Base-by-base conservation (phyloP, 2,329 filamentous ascomycete species). In the Lachnellula suecica region DNA sequence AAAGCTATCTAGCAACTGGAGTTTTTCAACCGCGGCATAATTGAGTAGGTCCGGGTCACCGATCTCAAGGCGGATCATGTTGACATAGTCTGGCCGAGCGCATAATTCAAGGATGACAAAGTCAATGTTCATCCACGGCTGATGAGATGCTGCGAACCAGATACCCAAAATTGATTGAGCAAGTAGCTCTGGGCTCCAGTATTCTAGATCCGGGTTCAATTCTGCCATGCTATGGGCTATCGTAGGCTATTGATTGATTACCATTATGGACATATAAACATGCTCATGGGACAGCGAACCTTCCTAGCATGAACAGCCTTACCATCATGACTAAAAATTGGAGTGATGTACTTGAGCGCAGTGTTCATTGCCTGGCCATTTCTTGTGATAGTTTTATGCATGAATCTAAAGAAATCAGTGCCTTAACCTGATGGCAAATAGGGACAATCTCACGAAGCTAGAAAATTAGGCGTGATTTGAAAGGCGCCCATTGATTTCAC, bases 41-140 rank as follows among this genome's bases (percentile, higher is more conserved):
- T 44, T 17, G 22, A 10, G 22, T n/a, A n/a, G n/a, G n/a, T 19
- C 20, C 24, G 41, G 22, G 22, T 25, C 20, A 6, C 41, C 27
- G 13, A 31, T 31, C 13, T 31, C 27, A 9, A 9, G 8, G 13
- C 27, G 27, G 8, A 31, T 9, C 8, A 9, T 13, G 8, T 31
- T 13, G 13, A 31, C 8, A 3, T 31, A 31, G 13, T 25, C 41
- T 6, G 41, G 41, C n/a, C 41, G 41, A n/a, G 8, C 11, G 19
- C 20, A 44, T 11, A 44, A 9, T 23, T 44, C 41, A 8, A 44
- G 41, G 11, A 27, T 24, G 22, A 44, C 11, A 17, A 44, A 44
- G 22, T 44, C 41, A 13, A 44, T 19, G 19, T 44, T 44, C 41
- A 44, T 44, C 41, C 41, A 44, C 9, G 41, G 41, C 19, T 44